Evolutionary conservation across 352 stramenopile species (phyloP).

Genomic region (Pythium scleroteichum): DNA sequence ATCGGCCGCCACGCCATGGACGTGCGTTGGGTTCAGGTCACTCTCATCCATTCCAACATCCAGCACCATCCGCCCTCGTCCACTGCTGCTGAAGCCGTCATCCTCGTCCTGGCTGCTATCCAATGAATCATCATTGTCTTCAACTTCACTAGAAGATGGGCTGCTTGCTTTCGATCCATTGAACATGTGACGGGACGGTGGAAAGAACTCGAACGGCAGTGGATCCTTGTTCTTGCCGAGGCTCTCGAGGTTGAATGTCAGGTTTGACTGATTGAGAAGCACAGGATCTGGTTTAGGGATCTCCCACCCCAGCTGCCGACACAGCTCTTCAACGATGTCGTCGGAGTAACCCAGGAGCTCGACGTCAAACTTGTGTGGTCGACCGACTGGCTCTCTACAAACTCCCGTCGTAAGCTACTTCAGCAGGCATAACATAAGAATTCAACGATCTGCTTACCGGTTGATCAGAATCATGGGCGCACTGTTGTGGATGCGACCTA

Average conservation of each 20-base stretch:
- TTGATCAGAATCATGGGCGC: conserved; percentile 88
- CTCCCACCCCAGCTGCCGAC: conserved; percentile 72
- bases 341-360: conserved; percentile 84
- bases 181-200: conserved; percentile 76
- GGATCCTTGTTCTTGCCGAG: conserved; percentile 34
- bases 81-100: conserved; percentile 12
- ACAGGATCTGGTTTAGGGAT: conserved; percentile 72
- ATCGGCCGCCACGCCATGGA: conserved; percentile 28
- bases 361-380: conserved; percentile 84
- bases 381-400: conserved; percentile 69
- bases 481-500: conserved; percentile 77
- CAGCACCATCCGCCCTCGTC: conserved; percentile 2
- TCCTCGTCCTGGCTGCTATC: conserved; percentile 29
- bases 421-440: background rate
- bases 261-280: conserved; percentile 62
- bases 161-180: conserved; percentile 60
- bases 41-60: conserved; percentile 38
- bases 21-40: conserved; percentile 29
- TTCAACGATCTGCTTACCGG: conserved; percentile 32
- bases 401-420: background rate
- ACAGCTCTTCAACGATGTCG: conserved; percentile 83
- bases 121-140: conserved; percentile 31
- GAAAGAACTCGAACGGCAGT: conserved; percentile 65
- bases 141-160: conserved; percentile 55
- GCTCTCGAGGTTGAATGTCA: conserved; percentile 31